phyloP scores from a whole-genome alignment of 192 early-diverging fungal genomes.

The Chytriomyces sp. region DNA sequence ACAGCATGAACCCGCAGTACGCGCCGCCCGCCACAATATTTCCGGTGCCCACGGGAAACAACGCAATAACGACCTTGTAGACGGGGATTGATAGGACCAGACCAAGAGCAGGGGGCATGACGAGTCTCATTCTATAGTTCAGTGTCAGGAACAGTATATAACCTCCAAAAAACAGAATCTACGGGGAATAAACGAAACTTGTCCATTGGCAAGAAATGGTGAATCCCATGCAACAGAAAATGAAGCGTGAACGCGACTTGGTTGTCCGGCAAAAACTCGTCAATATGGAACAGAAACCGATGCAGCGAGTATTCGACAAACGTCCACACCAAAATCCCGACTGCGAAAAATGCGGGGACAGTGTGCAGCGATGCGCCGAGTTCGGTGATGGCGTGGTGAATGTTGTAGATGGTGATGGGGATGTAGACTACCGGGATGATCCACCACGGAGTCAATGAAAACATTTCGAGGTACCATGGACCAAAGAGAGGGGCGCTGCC shows the following conservation, averaged over 20 bases:
- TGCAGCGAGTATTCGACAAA: slow-evolving; percentile 90
- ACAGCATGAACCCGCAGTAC: slow-evolving; percentile 83
- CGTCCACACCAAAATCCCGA: slow-evolving; percentile 83
- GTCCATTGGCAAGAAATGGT: slow-evolving; percentile 97
- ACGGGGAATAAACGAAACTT: slow-evolving; percentile 52
- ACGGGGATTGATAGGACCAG: slow-evolving; percentile 71
- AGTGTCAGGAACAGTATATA: background rate
- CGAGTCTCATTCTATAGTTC: slow-evolving; percentile 79
- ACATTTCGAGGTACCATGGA: slow-evolving; percentile 69
- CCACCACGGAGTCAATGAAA: slow-evolving; percentile 93
- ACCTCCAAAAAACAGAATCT: background rate
- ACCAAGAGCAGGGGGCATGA: slow-evolving; percentile 91
- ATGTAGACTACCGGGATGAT: slow-evolving; percentile 86
- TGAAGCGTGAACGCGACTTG: slow-evolving; percentile 75
- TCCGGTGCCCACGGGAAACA: slow-evolving; percentile 69
- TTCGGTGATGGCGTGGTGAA: slow-evolving; percentile 37
- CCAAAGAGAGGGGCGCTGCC: slow-evolving; percentile 85
- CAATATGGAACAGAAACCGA: slow-evolving; percentile 93
- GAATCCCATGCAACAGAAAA: slow-evolving; percentile 93
- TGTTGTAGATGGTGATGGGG: slow-evolving; percentile 69
- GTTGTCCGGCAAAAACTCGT: slow-evolving; percentile 85
- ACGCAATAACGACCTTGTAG: slow-evolving; percentile 51
- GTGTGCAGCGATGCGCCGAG: slow-evolving; percentile 2
- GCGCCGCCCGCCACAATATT: slow-evolving; percentile 78
- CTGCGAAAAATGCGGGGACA: slow-evolving; percentile 53